These are phyloP conservation scores for Rhizophora apiculata DNA, from an alignment of 345 rosid species.

Conservation along the genomic window DNA sequence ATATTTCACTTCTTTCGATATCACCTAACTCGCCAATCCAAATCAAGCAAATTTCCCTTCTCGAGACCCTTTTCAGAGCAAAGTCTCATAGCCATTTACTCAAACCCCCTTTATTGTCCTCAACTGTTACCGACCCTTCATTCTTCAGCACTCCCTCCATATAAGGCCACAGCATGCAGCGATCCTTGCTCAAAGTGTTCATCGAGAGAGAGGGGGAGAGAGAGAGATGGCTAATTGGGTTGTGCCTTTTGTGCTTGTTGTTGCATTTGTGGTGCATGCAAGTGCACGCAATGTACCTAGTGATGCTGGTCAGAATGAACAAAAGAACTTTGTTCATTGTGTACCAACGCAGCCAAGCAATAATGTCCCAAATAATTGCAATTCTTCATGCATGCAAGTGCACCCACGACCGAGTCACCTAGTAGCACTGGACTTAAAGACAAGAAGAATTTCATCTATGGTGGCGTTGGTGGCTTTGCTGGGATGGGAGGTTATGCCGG, in stretches of 20 bases:
- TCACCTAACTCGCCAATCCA: constrained; percentile 29
- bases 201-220: not conserved
- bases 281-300: constrained; percentile 36
- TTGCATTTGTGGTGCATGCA: constrained; percentile 31
- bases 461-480: constrained; percentile 71
- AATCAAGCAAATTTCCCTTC: constrained; percentile 30
- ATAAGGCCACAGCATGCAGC: constrained; percentile 29
- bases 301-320: not conserved
- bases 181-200: not conserved
- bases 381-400: constrained; percentile 31
- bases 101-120: constrained; percentile 30
- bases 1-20: constrained; percentile 25
- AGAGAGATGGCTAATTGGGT: constrained; percentile 17
- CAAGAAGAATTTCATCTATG: constrained; percentile 51
- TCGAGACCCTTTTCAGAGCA: constrained; percentile 32
- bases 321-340: constrained; percentile 9
- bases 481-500: constrained; percentile 74
- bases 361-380: constrained; percentile 9
- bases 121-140: constrained; percentile 42
- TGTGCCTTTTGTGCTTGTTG: constrained; percentile 19
- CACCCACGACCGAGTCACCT: constrained; percentile 39
- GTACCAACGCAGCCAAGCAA: not conserved
- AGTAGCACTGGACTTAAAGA: constrained; percentile 39
- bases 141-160: constrained; percentile 1
- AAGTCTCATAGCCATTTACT: constrained; percentile 18